These are phyloP conservation scores for Trichosanthes truncata DNA, from an alignment of 306 rosid species.

Conservation along the genomic window DNA sequence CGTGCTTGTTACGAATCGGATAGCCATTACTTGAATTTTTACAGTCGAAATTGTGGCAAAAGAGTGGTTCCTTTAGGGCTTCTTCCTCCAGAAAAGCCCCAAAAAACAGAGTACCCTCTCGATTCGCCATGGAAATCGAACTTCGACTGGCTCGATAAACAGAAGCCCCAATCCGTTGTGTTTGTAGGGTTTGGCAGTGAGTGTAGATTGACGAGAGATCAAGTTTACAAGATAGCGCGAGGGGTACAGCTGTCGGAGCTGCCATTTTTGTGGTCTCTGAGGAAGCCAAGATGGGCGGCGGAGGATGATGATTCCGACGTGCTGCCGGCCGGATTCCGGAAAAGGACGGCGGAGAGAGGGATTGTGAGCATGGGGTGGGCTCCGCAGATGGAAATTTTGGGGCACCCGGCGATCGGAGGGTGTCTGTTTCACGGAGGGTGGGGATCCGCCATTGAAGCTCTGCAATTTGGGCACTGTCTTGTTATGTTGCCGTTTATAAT, in stretches of 20 bases:
- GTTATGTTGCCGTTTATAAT: slow-evolving; percentile 23
- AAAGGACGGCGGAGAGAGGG: not conserved
- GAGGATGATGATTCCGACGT: not conserved
- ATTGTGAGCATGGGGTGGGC: not conserved
- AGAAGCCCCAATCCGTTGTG: slow-evolving; percentile 18
- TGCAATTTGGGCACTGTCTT: slow-evolving; percentile 28
- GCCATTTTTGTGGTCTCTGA: not conserved
- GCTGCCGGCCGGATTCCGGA: not conserved
- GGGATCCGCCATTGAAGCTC: slow-evolving; percentile 33
- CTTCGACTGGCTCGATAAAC: slow-evolving; percentile 4
- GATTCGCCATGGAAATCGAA: not conserved
- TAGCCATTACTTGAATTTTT: not conserved
- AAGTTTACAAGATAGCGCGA: slow-evolving; percentile 16
- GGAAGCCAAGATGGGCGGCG: not conserved
- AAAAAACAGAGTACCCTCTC: not conserved
- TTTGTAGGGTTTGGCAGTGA: slow-evolving; percentile 41
- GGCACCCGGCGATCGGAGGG: slow-evolving; percentile 24
- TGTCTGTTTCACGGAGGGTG: slow-evolving; percentile 35
- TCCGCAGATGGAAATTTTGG: not conserved
- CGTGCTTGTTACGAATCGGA: not conserved
- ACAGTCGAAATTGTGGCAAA: not conserved
- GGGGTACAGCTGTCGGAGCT: not conserved
- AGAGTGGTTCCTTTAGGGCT: not conserved
- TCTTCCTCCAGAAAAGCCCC: not conserved
- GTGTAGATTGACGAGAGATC: slow-evolving; percentile 21